These are phyloP conservation scores for Daldinia grandis DNA, from an alignment of 495 filamentous ascomycete species.

Conservation along the genomic window DNA sequence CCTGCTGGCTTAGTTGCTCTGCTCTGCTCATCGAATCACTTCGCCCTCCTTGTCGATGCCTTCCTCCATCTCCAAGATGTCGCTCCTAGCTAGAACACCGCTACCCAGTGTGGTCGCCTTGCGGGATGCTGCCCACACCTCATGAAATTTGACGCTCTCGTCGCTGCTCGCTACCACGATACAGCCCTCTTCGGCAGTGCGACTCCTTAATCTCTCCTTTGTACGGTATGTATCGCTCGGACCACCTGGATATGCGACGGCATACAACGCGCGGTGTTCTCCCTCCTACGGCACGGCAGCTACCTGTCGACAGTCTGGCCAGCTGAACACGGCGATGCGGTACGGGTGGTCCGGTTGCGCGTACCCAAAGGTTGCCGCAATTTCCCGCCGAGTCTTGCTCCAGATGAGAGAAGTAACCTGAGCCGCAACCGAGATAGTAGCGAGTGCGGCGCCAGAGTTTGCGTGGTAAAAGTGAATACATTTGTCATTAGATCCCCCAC, in stretches of 20 bases:
- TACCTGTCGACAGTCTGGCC: slow-evolving; percentile 91
- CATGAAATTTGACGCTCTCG: slow-evolving; percentile 94
- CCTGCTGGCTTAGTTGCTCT: too few relatives aligned
- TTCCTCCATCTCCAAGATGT: slow-evolving; percentile 85
- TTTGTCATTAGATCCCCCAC: slow-evolving; percentile 92
- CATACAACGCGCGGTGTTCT: slow-evolving; percentile 80
- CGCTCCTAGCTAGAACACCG: slow-evolving; percentile 83
- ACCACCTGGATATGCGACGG: slow-evolving; percentile 71
- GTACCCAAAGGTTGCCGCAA: slow-evolving; percentile 93
- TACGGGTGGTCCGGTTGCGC: slow-evolving; percentile 92
- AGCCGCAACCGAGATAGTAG: slow-evolving; percentile 89
- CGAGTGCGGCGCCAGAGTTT: slow-evolving; percentile 81
- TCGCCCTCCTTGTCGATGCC: slow-evolving; percentile 82
- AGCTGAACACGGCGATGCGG: slow-evolving; percentile 92
- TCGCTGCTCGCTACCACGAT: slow-evolving; percentile 95
- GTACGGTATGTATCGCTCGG: slow-evolving; percentile 55
- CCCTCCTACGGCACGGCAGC: slow-evolving; percentile 89
- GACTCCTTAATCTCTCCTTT: slow-evolving; percentile 45
- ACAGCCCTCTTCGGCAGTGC: slow-evolving; percentile 83
- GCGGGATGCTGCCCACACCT: slow-evolving; percentile 80
- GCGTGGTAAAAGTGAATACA: slow-evolving; percentile 97
- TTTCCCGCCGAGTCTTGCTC: slow-evolving; percentile 85
- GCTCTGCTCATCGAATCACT: slow-evolving; percentile 58
- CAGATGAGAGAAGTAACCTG: slow-evolving; percentile 95
- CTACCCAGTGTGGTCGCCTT: slow-evolving; percentile 63